These are phyloP conservation scores for Tulasnella sp. DNA, from an alignment of 768 basidiomycete genomes.

Conservation along the genomic window DNA sequence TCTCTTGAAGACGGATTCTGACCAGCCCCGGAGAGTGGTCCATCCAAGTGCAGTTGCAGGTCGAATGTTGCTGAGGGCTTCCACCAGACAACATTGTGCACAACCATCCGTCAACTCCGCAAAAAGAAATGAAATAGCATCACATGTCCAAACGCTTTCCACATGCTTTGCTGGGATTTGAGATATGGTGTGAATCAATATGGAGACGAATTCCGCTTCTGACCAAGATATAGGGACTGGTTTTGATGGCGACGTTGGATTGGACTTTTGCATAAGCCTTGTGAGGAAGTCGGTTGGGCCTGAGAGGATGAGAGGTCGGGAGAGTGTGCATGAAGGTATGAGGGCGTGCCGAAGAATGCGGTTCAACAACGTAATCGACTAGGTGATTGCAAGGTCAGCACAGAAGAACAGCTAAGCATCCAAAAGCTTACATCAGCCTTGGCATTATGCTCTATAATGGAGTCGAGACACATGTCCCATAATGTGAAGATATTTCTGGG, in stretches of 20 bases:
- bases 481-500: neutral
- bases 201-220: neutral
- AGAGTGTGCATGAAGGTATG: neutral
- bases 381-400: neutral
- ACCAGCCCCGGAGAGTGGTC: too few relatives aligned
- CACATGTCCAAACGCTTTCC: too few relatives aligned
- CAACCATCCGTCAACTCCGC: too few relatives aligned
- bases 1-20: too few relatives aligned
- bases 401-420: neutral
- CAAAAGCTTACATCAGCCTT: conserved; percentile 4
- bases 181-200: too few relatives aligned
- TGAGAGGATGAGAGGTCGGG: conserved; percentile 2
- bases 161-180: too few relatives aligned
- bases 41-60: too few relatives aligned
- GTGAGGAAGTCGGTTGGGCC: conserved; percentile 2
- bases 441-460: conserved; percentile 1
- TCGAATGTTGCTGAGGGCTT: too few relatives aligned
- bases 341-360: neutral
- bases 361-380: conserved; percentile 2
- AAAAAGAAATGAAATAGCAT: too few relatives aligned
- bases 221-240: conserved; percentile 6
- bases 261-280: conserved; percentile 8
- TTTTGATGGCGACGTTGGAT: conserved; percentile 4
- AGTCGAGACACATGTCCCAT: conserved; percentile 9
- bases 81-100: too few relatives aligned